Conservation (phyloP, 1,139 yeast genomes). For the Debaryomyces sp. region DNA sequence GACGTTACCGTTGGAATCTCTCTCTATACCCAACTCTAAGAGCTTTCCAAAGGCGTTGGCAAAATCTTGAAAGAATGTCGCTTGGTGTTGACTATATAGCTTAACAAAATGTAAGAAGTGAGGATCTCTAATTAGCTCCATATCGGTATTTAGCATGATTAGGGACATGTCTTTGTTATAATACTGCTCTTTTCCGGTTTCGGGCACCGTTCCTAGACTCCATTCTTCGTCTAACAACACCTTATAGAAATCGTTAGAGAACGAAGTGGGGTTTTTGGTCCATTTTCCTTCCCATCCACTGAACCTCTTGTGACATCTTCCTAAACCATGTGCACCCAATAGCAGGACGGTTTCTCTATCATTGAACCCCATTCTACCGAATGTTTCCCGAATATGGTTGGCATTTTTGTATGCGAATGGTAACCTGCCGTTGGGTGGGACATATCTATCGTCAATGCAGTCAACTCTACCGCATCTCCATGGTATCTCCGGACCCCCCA, state of each 20-base stretch:
- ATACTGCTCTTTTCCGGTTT: constrained; percentile 43
- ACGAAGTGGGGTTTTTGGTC: constrained; percentile 36
- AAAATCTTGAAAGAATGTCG: constrained; percentile 54
- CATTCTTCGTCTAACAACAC: constrained; percentile 35
- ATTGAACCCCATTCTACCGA: constrained; percentile 61
- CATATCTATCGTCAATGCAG: constrained; percentile 50
- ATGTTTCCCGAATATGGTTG: constrained; percentile 56
- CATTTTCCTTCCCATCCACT: constrained; percentile 51
- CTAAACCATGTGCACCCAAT: constrained; percentile 67
- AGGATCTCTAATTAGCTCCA: constrained; percentile 54
- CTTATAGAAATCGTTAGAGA: constrained; percentile 41
- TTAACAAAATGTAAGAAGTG: constrained; percentile 53
- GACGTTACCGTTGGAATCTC: constrained; percentile 20
- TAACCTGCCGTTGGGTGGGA: constrained; percentile 64
- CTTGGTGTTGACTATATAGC: constrained; percentile 56
- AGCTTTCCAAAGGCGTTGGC: constrained; percentile 55
- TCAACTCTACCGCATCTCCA: constrained; percentile 71
- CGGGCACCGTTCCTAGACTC: constrained; percentile 37
- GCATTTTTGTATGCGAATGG: constrained; percentile 60
- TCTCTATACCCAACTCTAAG: constrained; percentile 55
- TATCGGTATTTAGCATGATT: constrained; percentile 72
- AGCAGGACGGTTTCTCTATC: constrained; percentile 66
- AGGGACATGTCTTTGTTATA: constrained; percentile 39
- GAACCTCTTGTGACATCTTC: constrained; percentile 59
- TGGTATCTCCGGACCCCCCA: constrained; percentile 61